Conservation (phyloP, 208 protist species). For the Trypanosoma cruzi region DNA sequence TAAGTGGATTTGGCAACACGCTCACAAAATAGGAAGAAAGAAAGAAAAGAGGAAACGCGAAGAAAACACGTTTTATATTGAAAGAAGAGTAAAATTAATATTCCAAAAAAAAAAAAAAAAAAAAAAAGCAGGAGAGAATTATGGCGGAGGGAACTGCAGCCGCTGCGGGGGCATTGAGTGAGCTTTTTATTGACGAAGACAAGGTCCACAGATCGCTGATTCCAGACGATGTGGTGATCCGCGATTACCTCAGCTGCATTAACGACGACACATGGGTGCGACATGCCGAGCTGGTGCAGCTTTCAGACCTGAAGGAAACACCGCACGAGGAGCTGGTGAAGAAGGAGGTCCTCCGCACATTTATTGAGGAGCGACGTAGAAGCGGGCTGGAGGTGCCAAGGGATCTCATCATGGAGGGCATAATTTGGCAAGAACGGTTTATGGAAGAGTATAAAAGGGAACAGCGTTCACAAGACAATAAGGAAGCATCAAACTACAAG, state of each 20-base stretch:
- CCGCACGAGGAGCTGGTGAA: constrained; percentile 62
- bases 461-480: constrained; percentile 37
- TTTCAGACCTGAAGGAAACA: constrained; percentile 67
- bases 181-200: constrained; percentile 35
- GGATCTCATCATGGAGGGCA: constrained; percentile 80
- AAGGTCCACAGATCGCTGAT: constrained; percentile 42
- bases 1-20: not conserved
- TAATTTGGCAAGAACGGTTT: constrained; percentile 80
- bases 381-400: constrained; percentile 12
- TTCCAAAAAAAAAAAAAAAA: not conserved
- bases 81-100: too few relatives aligned
- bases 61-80: too few relatives aligned
- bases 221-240: constrained; percentile 68
- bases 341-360: constrained; percentile 71
- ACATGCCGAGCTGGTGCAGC: constrained; percentile 61
- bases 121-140: not conserved
- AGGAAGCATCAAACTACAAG: constrained; percentile 56
- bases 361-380: constrained; percentile 51
- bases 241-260: constrained; percentile 67
- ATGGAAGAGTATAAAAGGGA: constrained; percentile 72
- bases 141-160: constrained; percentile 18
- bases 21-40: not conserved
- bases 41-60: constrained; percentile 9
- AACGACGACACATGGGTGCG: constrained; percentile 90
- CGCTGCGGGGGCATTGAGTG: constrained; percentile 12